Evolutionary conservation across 2,329 filamentous ascomycete genomes (phyloP), one percentile per base, ranked within the genome.

Genomic region (Cladobotryum mycophilum): DNA sequence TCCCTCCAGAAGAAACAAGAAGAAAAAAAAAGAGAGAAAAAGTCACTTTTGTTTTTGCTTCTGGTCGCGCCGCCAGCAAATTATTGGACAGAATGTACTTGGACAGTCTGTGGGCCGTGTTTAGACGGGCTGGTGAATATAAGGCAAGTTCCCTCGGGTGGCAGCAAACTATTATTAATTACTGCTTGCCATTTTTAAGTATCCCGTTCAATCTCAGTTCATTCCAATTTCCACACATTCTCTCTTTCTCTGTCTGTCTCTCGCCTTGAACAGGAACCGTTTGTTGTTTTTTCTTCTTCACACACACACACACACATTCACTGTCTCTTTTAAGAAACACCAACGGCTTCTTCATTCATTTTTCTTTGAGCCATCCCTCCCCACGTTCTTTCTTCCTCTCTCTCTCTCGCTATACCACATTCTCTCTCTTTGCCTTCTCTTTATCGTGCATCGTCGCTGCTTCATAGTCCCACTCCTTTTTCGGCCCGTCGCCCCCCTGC

Each of bases 381-480:
- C 30, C 41, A n/a, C 41, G 13, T 6, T 44, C 20, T 42, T n/a
- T 42, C 20, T 18, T 22, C 25, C 41, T 3, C 25, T 9, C 9
- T 9, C 17, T 44, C 41, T 30, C 36, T 54, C 52, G 55, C 42
- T 53, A 22, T 46, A 22, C 45, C 41, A 41, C 30, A n/a, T 50
- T 38, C 45, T 34, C 33, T 20, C 11, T 45, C 40, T 3, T 20
- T 20, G n/a, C 20, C 51, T 44, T 38, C 48, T 35, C 33, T 48
- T 37, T 43, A 42, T 41, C 53, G 46, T 47, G 44, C 51, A 20
- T 45, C 42, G 14, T 34, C 42, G 42, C 6, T n/a, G 41, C 42
- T 48, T 44, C 47, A 30, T 18, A 2, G 47, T 41, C 47, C 51
- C 51, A 53, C 51, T 48, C 37, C 43, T 49, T 54, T 49, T 55